phyloP scores from a whole-genome alignment of 148 eudicot genomes.

The Rhododendron mucronatum region DNA sequence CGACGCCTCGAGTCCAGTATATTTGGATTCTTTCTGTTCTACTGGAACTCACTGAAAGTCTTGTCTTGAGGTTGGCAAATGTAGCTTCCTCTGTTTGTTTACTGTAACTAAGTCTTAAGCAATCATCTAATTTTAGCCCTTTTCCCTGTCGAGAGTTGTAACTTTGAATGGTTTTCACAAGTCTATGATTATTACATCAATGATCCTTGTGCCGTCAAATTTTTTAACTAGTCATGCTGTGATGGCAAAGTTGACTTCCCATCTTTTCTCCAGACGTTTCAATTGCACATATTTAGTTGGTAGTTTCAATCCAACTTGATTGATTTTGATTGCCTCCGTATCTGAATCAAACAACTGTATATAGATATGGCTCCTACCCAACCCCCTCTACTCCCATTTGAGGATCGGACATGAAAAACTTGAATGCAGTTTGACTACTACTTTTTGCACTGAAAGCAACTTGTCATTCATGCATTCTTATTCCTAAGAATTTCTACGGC shows the following conservation, averaged over 20 bases:
- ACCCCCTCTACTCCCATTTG: too few species aligned
- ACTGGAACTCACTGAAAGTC: neutral
- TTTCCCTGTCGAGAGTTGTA: neutral
- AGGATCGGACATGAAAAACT: too few species aligned
- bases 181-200: neutral
- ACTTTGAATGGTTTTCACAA: neutral
- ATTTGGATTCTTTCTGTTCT: neutral
- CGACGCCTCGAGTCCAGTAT: neutral
- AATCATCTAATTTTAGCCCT: neutral
- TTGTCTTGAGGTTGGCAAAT: neutral
- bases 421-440: too few species aligned
- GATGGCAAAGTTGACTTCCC: neutral
- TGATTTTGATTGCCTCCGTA: too few species aligned
- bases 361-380: too few species aligned
- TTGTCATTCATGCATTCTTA: too few species aligned
- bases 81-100: neutral
- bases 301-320: neutral
- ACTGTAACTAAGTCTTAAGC: neutral
- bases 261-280: neutral
- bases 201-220: neutral
- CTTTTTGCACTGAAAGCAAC: too few species aligned
- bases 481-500: too few species aligned
- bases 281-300: neutral
- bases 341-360: too few species aligned
- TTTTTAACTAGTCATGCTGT: neutral